Conservation (phyloP, 164 flowering plant genomes). For the Protea cynaroides region DNA sequence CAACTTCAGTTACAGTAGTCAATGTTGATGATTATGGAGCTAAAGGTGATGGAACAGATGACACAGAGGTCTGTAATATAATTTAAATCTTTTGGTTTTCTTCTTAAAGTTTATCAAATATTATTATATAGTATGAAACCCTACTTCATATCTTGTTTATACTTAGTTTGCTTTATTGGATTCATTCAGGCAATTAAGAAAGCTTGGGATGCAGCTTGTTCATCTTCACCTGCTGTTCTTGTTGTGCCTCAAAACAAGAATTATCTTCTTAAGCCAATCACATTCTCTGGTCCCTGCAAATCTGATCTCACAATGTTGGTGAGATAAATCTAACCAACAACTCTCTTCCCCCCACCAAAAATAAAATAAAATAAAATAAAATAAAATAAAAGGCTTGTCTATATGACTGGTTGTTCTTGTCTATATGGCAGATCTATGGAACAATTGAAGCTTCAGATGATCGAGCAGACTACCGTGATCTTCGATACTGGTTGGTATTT, state of each 20-base stretch:
- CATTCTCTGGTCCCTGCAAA: too few species aligned
- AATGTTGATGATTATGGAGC: slow-evolving; percentile 51
- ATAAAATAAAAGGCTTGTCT: too few species aligned
- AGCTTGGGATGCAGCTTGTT: too few species aligned
- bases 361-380: too few species aligned
- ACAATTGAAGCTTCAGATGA: slow-evolving; percentile 52
- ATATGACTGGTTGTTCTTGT: background rate
- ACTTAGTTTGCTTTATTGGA: background rate
- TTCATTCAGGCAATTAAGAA: too few species aligned
- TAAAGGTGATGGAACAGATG: slow-evolving; percentile 59
- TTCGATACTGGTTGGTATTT: slow-evolving; percentile 45
- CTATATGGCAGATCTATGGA: slow-evolving; percentile 51
- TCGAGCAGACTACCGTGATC: slow-evolving; percentile 41
- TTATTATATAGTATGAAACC: background rate
- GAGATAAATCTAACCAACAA: background rate
- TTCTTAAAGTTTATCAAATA: background rate
- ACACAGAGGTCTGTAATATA: slow-evolving; percentile 29
- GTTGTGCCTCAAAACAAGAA: too few species aligned
- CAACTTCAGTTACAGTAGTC: slow-evolving; percentile 12
- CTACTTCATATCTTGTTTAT: background rate
- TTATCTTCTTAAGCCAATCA: too few species aligned
- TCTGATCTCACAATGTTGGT: slow-evolving; percentile 28
- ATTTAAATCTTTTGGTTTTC: background rate
- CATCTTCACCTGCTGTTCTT: too few species aligned
- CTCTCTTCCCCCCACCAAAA: too few species aligned